Evolutionary conservation across 768 basidiomycete genomes (phyloP), one percentile per base, ranked within the genome.

Genomic region (Filobasidium floriforme): DNA sequence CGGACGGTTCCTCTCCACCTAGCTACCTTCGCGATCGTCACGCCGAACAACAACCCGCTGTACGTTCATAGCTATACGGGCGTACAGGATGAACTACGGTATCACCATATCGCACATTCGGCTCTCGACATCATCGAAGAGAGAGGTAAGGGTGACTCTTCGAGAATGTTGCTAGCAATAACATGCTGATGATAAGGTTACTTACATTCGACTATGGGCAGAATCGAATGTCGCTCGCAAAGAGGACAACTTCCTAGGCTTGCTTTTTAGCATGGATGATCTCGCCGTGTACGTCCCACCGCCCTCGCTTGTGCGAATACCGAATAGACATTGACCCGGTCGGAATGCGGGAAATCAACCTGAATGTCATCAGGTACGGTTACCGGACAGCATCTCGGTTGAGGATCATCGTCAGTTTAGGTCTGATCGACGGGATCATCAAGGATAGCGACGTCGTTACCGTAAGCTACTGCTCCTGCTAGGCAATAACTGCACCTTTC

Each of bases 251-350:
- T 77, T 75, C 60, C 69, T 77, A 5, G 77, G 77, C 41, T 61
- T 78, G 41, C 61, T 78, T 40, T 76, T 75, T 66, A 74, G 74
- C 57, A 76, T 78, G 75, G 77, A 78, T 54, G 77, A 78, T 61
- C 75, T 78, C 71, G 77, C 75, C 14, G 72, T 76, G 77, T 78
- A 60, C 65, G 77, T 72, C 24, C 19, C 19, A n/a, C 7, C n/a
- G 1, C 12, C 28, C 40, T 7, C 14, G 28, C 12, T 24, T n/a
- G 7, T 59, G n/a, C 7, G 57, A 28, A 46, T 40, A 41, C 18
- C 15, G n/a, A 37, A 32, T 9, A 37, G 9, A 37, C 10, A 28
- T 9, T 37, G 32, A 37, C 3, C 9, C 32, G 9, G 9, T 3
- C 9, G 4, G 32, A 37, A 37, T 37, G 3, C 9, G 32, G 32